Percentiles rank a stretch among this genome's conserved stretches.
Conservation (phyloP, 768 basidiomycete species). For the Coprinopsis marcescibilis region DNA sequence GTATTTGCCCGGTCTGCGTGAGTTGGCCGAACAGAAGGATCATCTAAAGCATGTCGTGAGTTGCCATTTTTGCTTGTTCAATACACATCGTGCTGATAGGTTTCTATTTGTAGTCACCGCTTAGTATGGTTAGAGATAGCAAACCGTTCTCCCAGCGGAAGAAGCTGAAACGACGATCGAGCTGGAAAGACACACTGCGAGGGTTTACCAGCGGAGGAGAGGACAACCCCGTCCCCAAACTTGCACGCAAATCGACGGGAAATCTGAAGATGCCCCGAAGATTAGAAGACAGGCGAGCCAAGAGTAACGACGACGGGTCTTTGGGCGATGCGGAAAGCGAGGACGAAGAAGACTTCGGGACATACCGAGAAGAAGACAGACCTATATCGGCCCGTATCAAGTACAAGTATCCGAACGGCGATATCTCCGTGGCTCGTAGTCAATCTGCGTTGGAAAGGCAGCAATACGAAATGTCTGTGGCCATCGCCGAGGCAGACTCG, state of each 20-base stretch:
- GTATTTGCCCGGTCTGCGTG: conserved; percentile 66
- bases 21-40: conserved; percentile 73
- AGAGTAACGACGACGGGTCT: conserved; percentile 33
- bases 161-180: conserved; percentile 47
- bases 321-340: conserved; percentile 54
- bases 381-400: conserved; percentile 71
- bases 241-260: conserved; percentile 18
- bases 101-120: conserved; percentile 54
- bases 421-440: conserved; percentile 24
- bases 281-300: conserved; percentile 12
- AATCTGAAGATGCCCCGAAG: conserved; percentile 24
- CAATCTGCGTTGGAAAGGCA: conserved; percentile 39
- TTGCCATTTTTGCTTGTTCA: conserved; percentile 2
- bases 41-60: conserved; percentile 75
- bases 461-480: conserved; percentile 47
- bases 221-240: conserved; percentile 21
- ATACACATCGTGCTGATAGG: neutral
- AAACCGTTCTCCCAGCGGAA: conserved; percentile 31
- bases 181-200: conserved; percentile 56
- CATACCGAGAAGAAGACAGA: conserved; percentile 62
- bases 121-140: conserved; percentile 84
- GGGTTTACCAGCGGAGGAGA: conserved; percentile 39
- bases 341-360: conserved; percentile 40
- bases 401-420: conserved; percentile 39
- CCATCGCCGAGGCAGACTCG: conserved; percentile 44